These are phyloP conservation scores for Pseudogymnoascus sp. DNA, from an alignment of 2,329 filamentous ascomycete species.

Conservation along the genomic window DNA sequence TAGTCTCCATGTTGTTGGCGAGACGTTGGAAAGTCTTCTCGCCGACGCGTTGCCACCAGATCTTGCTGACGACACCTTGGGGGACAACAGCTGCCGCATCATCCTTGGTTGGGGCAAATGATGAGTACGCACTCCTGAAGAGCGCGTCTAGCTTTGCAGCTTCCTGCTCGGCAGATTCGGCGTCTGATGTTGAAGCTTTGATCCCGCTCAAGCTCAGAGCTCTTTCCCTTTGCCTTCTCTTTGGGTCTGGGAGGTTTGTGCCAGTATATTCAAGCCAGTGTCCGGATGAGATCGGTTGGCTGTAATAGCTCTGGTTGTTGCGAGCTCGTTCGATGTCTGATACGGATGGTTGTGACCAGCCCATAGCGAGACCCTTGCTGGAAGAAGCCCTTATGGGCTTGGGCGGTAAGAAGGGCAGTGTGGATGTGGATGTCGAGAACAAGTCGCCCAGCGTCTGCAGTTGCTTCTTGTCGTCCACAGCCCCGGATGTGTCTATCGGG, in stretches of 20 bases:
- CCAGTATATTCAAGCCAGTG: conserved; percentile 60
- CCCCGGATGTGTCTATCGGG: conserved; percentile 37
- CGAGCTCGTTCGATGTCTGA: conserved; percentile 29
- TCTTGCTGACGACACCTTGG: conserved; percentile 54
- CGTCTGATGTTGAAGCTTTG: conserved; percentile 37
- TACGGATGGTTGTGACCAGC: conserved; percentile 35
- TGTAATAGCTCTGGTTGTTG: conserved; percentile 49
- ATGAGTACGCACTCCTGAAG: conserved; percentile 70
- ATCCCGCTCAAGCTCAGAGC: conserved; percentile 57
- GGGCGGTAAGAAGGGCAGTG: conserved; percentile 60
- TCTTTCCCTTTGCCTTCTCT: conserved; percentile 61
- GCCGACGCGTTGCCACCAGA: conserved; percentile 72
- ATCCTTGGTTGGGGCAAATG: conserved; percentile 69
- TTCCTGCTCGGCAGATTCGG: conserved; percentile 46
- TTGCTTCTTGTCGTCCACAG: conserved; percentile 41
- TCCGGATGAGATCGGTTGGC: conserved; percentile 56
- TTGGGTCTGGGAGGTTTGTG: conserved; percentile 50
- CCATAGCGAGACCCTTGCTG: conserved; percentile 45
- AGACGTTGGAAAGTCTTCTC: conserved; percentile 57
- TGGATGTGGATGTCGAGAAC: conserved; percentile 58
- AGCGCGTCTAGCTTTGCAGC: conserved; percentile 63
- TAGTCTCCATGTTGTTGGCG: conserved; percentile 34
- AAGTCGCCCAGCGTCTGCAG: conserved; percentile 62
- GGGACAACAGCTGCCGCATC: conserved; percentile 64
- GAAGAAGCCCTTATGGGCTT: conserved; percentile 62